A percentile compares a stretch with the other conserved stretches of the same genome.
Evolutionary conservation across 495 filamentous ascomycete genomes (phyloP).

Genomic region (Aspergillus campestris): DNA sequence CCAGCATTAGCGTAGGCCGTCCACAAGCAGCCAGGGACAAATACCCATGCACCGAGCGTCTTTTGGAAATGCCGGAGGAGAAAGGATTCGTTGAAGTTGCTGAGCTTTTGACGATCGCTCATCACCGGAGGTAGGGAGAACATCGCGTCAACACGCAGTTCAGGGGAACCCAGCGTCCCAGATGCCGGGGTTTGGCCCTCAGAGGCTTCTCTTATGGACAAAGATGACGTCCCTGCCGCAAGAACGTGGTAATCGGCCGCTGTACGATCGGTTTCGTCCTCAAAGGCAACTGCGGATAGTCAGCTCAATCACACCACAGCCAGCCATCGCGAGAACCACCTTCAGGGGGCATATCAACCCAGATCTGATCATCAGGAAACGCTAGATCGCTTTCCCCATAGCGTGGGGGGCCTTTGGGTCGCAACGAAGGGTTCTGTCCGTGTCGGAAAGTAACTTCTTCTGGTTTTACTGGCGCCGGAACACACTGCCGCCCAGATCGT

Average conservation of each 20-base stretch:
- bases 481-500: slow-evolving; percentile 35
- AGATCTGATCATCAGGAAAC: slow-evolving; percentile 33
- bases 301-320: no score
- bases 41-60: slow-evolving; percentile 32
- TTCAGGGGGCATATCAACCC: slow-evolving; percentile 25
- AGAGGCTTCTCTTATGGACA: slow-evolving; percentile 16
- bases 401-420: slow-evolving; percentile 31
- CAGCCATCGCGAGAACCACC: slow-evolving; percentile 12
- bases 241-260: slow-evolving; percentile 34
- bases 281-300: slow-evolving; percentile 23
- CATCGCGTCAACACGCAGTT: slow-evolving; percentile 1
- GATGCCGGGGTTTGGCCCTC: slow-evolving; percentile 21
- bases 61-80: slow-evolving; percentile 33
- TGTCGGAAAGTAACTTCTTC: slow-evolving; percentile 38
- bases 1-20: not conserved
- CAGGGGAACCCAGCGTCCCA: slow-evolving; percentile 4
- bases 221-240: slow-evolving; percentile 11
- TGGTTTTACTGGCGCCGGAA: slow-evolving; percentile 31
- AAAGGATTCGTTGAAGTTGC: slow-evolving; percentile 32
- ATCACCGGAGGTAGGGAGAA: slow-evolving; percentile 13
- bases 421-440: slow-evolving; percentile 35
- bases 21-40: not conserved
- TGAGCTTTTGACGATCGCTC: slow-evolving; percentile 17
- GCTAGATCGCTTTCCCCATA: slow-evolving; percentile 35
- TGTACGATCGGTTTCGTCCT: slow-evolving; percentile 36